Percentiles rank a stretch among this genome's conserved stretches.
Conservation (phyloP, 2,329 filamentous ascomycete genomes). For the Hypoxylon sp. region DNA sequence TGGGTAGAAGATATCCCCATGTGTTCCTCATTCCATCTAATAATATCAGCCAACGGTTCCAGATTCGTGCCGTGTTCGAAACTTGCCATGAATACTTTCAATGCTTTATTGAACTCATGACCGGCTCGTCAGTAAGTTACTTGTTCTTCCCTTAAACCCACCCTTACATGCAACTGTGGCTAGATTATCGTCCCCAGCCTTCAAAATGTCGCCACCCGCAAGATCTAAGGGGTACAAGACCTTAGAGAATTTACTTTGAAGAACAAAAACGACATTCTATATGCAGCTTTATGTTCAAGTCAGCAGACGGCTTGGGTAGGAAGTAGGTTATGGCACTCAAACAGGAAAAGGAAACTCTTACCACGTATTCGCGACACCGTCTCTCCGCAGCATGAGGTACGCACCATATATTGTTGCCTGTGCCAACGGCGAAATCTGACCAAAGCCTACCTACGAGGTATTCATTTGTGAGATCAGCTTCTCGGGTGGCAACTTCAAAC, state of each 20-base stretch:
- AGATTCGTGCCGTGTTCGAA: no score
- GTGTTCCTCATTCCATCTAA: neutral
- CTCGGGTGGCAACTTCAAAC: neutral
- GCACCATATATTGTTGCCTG: neutral
- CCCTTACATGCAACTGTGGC: no score
- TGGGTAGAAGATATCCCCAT: neutral
- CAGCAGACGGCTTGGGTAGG: neutral
- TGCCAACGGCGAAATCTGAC: neutral
- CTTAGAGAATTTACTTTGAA: no score
- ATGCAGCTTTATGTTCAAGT: neutral
- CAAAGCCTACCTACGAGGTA: no score
- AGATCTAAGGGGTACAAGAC: no score
- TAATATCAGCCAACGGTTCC: no score
- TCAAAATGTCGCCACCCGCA: no score
- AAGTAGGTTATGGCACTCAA: neutral
- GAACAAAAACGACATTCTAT: neutral
- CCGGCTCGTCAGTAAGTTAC: no score
- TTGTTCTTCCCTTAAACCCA: no score
- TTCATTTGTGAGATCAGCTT: neutral
- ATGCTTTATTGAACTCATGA: no score
- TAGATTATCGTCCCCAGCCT: no score
- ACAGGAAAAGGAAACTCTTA: neutral
- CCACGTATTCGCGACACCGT: neutral
- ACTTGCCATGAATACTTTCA: no score
- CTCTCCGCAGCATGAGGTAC: neutral